Percentiles rank a stretch among this genome's conserved stretches.
These are phyloP conservation scores for Pisolithus sp. DNA, from an alignment of 768 basidiomycete genomes.

Conservation along the genomic window DNA sequence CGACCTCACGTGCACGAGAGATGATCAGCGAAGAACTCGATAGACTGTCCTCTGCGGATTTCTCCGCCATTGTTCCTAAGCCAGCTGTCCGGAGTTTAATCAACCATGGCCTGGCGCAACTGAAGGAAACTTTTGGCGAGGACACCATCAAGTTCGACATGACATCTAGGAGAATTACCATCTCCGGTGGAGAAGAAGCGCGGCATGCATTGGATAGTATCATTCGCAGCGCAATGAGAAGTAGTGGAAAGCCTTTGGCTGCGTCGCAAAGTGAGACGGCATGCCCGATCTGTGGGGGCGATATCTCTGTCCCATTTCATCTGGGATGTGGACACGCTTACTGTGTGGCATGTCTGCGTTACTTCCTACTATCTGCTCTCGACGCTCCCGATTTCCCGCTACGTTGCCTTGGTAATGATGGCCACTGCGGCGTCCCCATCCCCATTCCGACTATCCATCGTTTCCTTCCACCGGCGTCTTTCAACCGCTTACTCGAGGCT, in stretches of 20 bases:
- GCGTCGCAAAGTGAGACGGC: not conserved
- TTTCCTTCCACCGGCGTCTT: slow-evolving; percentile 44
- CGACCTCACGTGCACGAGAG: slow-evolving; percentile 36
- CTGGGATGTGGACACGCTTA: slow-evolving; percentile 61
- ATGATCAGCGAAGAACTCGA: slow-evolving; percentile 44
- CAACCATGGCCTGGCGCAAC: slow-evolving; percentile 32
- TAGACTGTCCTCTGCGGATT: slow-evolving; percentile 40
- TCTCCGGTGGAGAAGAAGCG: slow-evolving; percentile 54
- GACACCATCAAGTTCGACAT: slow-evolving; percentile 45
- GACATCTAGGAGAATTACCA: slow-evolving; percentile 35
- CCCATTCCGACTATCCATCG: slow-evolving; percentile 46
- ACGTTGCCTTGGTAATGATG: slow-evolving; percentile 58
- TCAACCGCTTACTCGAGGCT: slow-evolving; percentile 48
- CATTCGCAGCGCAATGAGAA: slow-evolving; percentile 36
- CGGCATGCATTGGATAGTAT: slow-evolving; percentile 40
- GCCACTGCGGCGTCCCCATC: slow-evolving; percentile 48
- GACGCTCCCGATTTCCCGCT: slow-evolving; percentile 58
- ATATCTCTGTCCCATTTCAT: slow-evolving; percentile 35
- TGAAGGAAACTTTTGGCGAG: slow-evolving; percentile 50
- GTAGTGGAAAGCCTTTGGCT: not conserved
- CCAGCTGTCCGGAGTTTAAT: slow-evolving; percentile 45
- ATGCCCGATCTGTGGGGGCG: slow-evolving; percentile 54
- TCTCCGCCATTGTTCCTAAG: slow-evolving; percentile 31
- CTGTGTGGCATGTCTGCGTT: slow-evolving; percentile 55
- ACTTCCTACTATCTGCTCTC: slow-evolving; percentile 51